Conservation (phyloP, 2,329 filamentous ascomycete species). For the Aspergillus melleus region DNA sequence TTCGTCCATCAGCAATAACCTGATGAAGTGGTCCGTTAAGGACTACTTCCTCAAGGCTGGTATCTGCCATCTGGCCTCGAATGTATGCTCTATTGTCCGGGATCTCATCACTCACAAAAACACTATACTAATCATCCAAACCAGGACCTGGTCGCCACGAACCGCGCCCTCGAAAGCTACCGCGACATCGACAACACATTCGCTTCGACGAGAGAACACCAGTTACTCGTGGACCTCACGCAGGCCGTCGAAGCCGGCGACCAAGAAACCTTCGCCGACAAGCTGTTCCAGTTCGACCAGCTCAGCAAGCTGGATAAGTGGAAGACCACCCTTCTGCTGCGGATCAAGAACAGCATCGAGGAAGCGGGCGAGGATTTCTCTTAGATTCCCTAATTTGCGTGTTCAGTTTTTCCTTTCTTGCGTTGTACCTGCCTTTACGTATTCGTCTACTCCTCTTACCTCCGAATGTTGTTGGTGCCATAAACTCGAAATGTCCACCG, state of each 20-base stretch:
- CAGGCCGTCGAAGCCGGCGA: constrained; percentile 75
- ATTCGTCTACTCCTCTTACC: neutral
- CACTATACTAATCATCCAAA: neutral
- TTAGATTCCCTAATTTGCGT: constrained; percentile 36
- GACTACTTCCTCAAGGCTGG: constrained; percentile 94
- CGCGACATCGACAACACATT: constrained; percentile 77
- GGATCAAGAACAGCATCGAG: constrained; percentile 82
- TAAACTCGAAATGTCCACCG: neutral
- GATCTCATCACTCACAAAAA: neutral
- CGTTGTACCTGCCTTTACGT: neutral
- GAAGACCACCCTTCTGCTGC: constrained; percentile 85
- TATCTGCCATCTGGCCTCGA: constrained; percentile 79
- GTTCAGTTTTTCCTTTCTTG: constrained; percentile 1
- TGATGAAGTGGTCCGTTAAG: constrained; percentile 93
- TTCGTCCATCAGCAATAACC: constrained; percentile 78
- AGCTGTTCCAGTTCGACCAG: constrained; percentile 86
- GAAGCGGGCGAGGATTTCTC: constrained; percentile 68
- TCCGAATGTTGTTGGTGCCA: neutral
- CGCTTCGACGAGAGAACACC: constrained; percentile 72
- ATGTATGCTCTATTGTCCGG: constrained; percentile 31
- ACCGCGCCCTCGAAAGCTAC: constrained; percentile 80
- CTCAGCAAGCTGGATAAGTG: constrained; percentile 93
- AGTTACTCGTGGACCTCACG: constrained; percentile 74
- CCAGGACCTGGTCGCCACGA: constrained; percentile 73
- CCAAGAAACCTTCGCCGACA: constrained; percentile 80